Conservation (phyloP, 2,329 filamentous ascomycete species). For the Botrytis byssoidea region DNA sequence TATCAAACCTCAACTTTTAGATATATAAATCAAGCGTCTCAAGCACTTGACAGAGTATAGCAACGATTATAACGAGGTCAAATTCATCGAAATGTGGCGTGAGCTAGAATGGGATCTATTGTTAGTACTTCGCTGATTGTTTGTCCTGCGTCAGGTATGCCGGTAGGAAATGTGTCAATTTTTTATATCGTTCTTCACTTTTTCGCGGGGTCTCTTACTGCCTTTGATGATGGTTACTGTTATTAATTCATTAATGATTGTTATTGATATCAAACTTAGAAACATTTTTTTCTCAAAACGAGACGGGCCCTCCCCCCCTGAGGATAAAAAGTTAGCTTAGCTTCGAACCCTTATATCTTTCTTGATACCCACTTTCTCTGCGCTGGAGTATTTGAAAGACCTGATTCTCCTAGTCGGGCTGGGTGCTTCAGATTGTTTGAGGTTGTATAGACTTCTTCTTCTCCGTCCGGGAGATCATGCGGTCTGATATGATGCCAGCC, state of each 20-base stretch:
- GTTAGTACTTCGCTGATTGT: too few relatives aligned
- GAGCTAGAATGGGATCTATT: not conserved
- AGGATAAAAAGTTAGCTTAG: not conserved
- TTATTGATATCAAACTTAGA: not conserved
- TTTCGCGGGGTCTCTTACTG: not conserved
- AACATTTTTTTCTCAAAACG: not conserved
- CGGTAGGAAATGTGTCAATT: not conserved
- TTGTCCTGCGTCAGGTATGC: not conserved
- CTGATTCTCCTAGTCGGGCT: not conserved
- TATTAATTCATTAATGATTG: not conserved
- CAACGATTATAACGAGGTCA: rapidly evolving
- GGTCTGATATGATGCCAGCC: not conserved
- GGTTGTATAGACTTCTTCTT: not conserved
- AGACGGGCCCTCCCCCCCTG: not conserved
- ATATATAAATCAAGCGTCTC: not conserved
- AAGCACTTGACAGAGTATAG: not conserved
- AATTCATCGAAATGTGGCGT: not conserved
- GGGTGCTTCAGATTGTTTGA: not conserved
- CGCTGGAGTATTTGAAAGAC: not conserved
- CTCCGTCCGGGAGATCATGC: rapidly evolving
- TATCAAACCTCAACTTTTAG: not conserved
- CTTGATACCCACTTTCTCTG: not conserved
- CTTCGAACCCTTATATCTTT: rapidly evolving
- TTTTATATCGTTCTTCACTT: not conserved
- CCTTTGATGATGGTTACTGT: not conserved